Conservation (phyloP, 1,139 yeast species). For the Pichia sorboxylosa region DNA sequence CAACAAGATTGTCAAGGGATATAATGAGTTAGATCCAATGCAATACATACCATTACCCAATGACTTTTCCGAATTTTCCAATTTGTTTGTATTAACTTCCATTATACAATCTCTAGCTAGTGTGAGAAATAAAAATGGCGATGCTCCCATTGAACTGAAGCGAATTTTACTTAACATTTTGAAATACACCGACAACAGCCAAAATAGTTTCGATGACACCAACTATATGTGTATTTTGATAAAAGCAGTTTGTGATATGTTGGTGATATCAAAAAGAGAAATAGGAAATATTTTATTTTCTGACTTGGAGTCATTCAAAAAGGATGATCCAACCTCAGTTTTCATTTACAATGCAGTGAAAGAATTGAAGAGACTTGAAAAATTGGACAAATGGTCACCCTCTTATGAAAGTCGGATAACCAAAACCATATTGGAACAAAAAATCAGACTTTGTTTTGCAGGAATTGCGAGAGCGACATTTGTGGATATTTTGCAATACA, state of each 20-base stretch:
- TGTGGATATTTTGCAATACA: constrained; percentile 38
- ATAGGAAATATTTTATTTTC: constrained; percentile 17
- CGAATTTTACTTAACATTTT: constrained; percentile 58
- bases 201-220: constrained; percentile 66
- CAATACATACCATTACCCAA: constrained; percentile 65
- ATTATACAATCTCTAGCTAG: constrained; percentile 53
- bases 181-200: constrained; percentile 77
- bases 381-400: constrained; percentile 83
- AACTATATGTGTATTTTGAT: constrained; percentile 54
- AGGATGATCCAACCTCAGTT: constrained; percentile 20
- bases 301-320: constrained; percentile 1
- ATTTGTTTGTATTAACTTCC: constrained; percentile 58
- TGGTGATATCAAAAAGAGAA: constrained; percentile 25
- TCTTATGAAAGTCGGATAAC: constrained; percentile 55
- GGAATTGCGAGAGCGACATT: constrained; percentile 46
- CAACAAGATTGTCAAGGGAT: constrained; percentile 12
- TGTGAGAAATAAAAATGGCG: constrained; percentile 47
- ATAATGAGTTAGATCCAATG: constrained; percentile 20
- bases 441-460: constrained; percentile 45
- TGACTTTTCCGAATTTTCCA: constrained; percentile 59
- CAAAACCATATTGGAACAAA: constrained; percentile 44
- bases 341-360: constrained; percentile 36
- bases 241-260: constrained; percentile 37
- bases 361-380: constrained; percentile 62
- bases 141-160: constrained; percentile 54